phyloP scores from a whole-genome alignment of 2,329 filamentous ascomycete species.

The Coniella lustricola region DNA sequence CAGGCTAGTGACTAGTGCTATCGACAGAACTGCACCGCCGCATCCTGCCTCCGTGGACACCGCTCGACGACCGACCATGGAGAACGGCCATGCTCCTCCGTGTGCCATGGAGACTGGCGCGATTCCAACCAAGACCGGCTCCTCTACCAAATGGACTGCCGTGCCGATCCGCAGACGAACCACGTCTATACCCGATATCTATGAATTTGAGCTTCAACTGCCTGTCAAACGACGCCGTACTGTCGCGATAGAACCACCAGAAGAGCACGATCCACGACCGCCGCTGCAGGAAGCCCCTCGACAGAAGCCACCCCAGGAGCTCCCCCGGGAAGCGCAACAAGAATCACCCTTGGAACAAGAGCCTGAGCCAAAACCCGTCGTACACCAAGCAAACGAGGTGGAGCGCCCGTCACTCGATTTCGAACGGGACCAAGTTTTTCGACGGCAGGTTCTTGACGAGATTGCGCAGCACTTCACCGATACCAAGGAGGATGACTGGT shows the following conservation, averaged over 20 bases:
- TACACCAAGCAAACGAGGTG: not conserved
- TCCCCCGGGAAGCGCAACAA: not conserved
- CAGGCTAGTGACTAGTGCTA: constrained; percentile 9
- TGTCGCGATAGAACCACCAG: not conserved
- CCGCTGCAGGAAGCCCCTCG: not conserved
- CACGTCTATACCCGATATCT: constrained; percentile 12
- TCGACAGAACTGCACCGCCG: not conserved
- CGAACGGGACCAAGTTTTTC: constrained; percentile 8
- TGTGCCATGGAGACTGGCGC: constrained; percentile 3
- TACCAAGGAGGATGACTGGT: constrained; percentile 13
- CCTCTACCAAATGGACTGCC: constrained; percentile 12
- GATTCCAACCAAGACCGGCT: constrained; percentile 2
- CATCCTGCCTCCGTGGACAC: not conserved
- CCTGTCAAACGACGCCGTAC: constrained; percentile 9
- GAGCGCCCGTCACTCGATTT: constrained; percentile 3
- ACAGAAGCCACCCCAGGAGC: too few relatives aligned
- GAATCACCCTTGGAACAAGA: not conserved
- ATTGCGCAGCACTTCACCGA: constrained; percentile 12
- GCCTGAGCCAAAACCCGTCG: too few relatives aligned
- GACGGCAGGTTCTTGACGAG: constrained; percentile 12
- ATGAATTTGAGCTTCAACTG: constrained; percentile 12
- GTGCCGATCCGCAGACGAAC: constrained; percentile 12
- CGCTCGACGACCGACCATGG: not conserved
- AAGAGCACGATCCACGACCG: not conserved
- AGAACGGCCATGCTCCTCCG: not conserved